Conservation (phyloP, 2,329 filamentous ascomycete genomes). For the Paraconiothyrium brasiliense region DNA sequence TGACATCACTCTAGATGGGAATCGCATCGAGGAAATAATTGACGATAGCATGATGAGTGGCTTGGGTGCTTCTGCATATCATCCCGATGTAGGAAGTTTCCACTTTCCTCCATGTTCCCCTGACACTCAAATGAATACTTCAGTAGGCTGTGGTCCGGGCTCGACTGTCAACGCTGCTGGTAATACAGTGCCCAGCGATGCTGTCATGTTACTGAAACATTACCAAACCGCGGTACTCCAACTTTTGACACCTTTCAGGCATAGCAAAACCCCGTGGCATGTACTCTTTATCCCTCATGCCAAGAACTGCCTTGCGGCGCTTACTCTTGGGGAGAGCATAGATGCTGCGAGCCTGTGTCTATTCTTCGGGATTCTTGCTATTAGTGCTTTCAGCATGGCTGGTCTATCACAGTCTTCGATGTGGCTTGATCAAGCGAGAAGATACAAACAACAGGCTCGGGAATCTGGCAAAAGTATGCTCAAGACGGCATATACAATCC, state of each 20-base stretch:
- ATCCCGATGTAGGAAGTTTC: neutral
- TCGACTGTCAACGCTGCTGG: neutral
- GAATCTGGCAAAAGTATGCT: constrained; percentile 47
- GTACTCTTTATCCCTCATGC: constrained; percentile 55
- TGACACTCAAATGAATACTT: neutral
- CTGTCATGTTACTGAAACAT: constrained; percentile 51
- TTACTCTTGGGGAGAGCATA: constrained; percentile 53
- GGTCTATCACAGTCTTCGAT: constrained; percentile 35
- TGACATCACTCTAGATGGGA: constrained; percentile 4
- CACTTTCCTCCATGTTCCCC: neutral
- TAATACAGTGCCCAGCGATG: constrained; percentile 39
- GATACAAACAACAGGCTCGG: constrained; percentile 41
- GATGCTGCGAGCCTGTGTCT: constrained; percentile 52
- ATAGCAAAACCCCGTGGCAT: constrained; percentile 57
- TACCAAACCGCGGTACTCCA: constrained; percentile 50
- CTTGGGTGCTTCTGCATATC: neutral
- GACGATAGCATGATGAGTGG: constrained; percentile 10
- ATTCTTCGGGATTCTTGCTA: constrained; percentile 54
- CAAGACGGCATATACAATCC: constrained; percentile 46
- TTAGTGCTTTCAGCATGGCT: constrained; percentile 56
- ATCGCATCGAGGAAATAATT: constrained; percentile 19
- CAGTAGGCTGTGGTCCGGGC: neutral
- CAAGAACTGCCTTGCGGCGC: constrained; percentile 54
- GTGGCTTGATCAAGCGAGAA: constrained; percentile 47
- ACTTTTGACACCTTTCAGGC: constrained; percentile 38